A percentile compares a stretch with the other conserved stretches of the same genome.
phyloP scores from a whole-genome alignment of 1,284 basidiomycete genomes.

The Malassezia caprae region DNA sequence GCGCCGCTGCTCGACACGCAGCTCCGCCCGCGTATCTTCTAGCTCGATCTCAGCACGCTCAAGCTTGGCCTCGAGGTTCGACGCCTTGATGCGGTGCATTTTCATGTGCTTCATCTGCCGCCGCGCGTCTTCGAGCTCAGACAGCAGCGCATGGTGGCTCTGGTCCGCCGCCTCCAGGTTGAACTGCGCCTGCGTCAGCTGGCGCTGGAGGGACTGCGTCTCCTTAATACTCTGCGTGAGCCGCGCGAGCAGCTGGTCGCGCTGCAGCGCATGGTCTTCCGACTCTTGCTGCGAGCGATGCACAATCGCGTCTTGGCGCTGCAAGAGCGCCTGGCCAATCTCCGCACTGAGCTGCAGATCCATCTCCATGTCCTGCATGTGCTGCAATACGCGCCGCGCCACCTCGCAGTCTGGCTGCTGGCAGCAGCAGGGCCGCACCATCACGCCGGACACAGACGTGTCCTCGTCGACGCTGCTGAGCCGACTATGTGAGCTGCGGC shows the following conservation, averaged over 20 bases:
- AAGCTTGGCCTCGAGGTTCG: slow-evolving; percentile 57
- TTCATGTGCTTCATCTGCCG: slow-evolving; percentile 52
- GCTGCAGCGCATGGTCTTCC: slow-evolving; percentile 43
- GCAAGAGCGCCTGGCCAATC: slow-evolving; percentile 78
- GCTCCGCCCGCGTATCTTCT: slow-evolving; percentile 75
- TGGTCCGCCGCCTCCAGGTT: slow-evolving; percentile 72
- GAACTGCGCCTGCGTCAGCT: slow-evolving; percentile 67
- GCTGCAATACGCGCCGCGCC: slow-evolving; percentile 30
- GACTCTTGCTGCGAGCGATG: slow-evolving; percentile 51
- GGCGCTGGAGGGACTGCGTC: slow-evolving; percentile 51
- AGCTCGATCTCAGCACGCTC: slow-evolving; percentile 54
- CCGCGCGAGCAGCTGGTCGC: slow-evolving; percentile 33
- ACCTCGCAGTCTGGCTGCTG: slow-evolving; percentile 30
- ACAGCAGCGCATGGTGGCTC: slow-evolving; percentile 63
- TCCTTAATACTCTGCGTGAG: slow-evolving; percentile 32
- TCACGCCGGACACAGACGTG: not conserved
- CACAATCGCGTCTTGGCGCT: slow-evolving; percentile 74
- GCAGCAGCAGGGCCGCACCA: slow-evolving; percentile 31
- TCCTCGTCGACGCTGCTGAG: not conserved
- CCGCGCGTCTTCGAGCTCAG: slow-evolving; percentile 69
- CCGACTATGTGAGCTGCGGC: slow-evolving; percentile 5
- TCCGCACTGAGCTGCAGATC: slow-evolving; percentile 53
- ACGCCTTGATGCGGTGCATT: slow-evolving; percentile 10
- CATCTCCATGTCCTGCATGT: slow-evolving; percentile 42
- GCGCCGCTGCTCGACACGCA: slow-evolving; percentile 62